Base-by-base conservation (phyloP, 768 basidiomycete genomes). In the Tubosaeta sp. region DNA sequence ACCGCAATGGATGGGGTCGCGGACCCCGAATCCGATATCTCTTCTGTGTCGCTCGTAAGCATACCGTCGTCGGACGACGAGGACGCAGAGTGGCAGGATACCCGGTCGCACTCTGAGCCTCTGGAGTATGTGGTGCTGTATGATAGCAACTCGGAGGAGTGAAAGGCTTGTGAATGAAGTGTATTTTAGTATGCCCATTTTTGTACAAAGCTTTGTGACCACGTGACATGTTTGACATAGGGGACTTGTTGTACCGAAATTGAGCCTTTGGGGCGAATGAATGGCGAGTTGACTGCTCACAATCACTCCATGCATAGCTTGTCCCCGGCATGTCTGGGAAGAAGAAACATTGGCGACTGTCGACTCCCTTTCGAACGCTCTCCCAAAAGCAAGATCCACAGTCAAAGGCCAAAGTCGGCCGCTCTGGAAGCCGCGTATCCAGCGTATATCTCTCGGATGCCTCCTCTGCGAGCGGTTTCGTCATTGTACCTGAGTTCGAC, bases 41-140 rank as follows among this genome's bases (percentile, higher is more conserved):
- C 77, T 16, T 78, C 77, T 2, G 61, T 81, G 13, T 87, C 83
- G 3, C 66, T 87, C 53, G 73, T 87, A 55, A 84, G 85, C 59
- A 64, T 79, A 41, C 77, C 80, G 9, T 78, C 79, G n/a, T 78
- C 79, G 6, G 73, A 75, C 7, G 76, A 78, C 40, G 80, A 82
- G 27, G 77, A 71, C 25, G 74, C 67, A n/a, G 63, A 79, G 11
- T 86, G 81, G 77, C 78, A 80, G 51, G 85, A 83, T 50, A 80
- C 77, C 44, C 75, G 75, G 22, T 70, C 73, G 7, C 70, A 71
- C 21, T 66, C 72, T 4, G 71, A 64, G 53, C 64, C 63, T 6
- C 66, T 77, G 56, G 86, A 88, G 54, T 90, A 86, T 60, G 85
- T 88, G 13, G 73, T 90, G 49, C 65, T 89, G 51, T 89, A 86